Evolutionary conservation across 1,284 basidiomycete species (phyloP).

Genomic region (Hypsizygus ulmarius): DNA sequence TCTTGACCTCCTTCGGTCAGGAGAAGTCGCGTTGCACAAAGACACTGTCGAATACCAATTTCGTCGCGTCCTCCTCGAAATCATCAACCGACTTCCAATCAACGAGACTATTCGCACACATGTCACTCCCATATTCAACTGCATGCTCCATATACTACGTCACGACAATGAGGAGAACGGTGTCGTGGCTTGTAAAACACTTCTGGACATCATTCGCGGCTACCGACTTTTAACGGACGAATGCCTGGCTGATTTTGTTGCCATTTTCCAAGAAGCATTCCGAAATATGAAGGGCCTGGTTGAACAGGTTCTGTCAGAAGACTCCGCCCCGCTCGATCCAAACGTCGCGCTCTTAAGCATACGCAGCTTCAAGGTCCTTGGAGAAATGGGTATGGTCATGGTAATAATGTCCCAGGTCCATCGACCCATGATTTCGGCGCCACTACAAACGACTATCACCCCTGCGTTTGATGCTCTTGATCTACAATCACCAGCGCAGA

Average conservation of each 20-base stretch:
- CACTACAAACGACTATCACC: constrained; percentile 74
- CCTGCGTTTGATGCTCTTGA: constrained; percentile 75
- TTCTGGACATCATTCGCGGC: constrained; percentile 78
- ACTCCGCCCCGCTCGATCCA: constrained; percentile 52
- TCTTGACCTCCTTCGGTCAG: constrained; percentile 75
- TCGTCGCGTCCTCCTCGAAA: constrained; percentile 83
- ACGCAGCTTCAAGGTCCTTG: constrained; percentile 92
- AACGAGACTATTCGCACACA: constrained; percentile 78
- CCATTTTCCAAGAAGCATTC: constrained; percentile 76
- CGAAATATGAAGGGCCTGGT: constrained; percentile 76
- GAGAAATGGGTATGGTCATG: constrained; percentile 93
- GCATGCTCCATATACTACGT: constrained; percentile 80
- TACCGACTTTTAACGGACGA: constrained; percentile 78
- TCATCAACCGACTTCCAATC: constrained; percentile 85
- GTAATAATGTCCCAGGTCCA: constrained; percentile 88
- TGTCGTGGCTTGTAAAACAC: constrained; percentile 86
- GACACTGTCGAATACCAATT: constrained; percentile 85
- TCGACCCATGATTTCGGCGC: constrained; percentile 64
- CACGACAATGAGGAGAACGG: constrained; percentile 98
- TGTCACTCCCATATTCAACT: constrained; percentile 67
- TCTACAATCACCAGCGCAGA: constrained; percentile 87
- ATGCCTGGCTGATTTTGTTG: constrained; percentile 78
- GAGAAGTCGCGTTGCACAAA: constrained; percentile 75
- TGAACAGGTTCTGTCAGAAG: constrained; percentile 71
- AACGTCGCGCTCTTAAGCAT: constrained; percentile 67